Evolutionary conservation across 257 asterid species (phyloP).

Genomic region (Solanum medicagineum): DNA sequence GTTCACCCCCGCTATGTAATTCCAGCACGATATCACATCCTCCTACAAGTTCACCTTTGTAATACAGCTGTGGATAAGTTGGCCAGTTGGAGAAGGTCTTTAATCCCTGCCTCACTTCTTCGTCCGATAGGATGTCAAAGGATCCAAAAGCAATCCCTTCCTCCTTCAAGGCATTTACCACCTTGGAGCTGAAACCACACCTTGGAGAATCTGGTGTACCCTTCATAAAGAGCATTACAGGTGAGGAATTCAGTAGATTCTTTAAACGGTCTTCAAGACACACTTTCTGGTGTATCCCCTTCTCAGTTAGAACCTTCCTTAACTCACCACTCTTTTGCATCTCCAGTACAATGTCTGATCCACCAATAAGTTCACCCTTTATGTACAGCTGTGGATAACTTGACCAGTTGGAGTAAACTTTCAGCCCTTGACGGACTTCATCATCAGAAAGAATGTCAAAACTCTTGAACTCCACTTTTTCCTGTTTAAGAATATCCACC

Average conservation of each 20-base stretch:
- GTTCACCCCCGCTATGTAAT: constrained; percentile 51
- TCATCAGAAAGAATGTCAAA: constrained; percentile 81
- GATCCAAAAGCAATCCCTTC: constrained; percentile 68
- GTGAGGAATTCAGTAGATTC: constrained; percentile 40
- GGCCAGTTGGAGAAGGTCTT: constrained; percentile 94
- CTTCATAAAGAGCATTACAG: constrained; percentile 79
- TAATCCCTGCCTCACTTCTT: constrained; percentile 89
- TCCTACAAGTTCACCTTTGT: constrained; percentile 88
- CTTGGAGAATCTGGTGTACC: constrained; percentile 75
- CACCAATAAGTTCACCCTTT: constrained; percentile 81
- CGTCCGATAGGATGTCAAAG: constrained; percentile 73
- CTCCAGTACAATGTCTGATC: constrained; percentile 95
- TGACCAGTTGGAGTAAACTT: constrained; percentile 93
- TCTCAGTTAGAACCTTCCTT: constrained; percentile 47
- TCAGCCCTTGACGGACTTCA: constrained; percentile 92
- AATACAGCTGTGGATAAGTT: constrained; percentile 85
- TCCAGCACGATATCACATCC: constrained; percentile 93
- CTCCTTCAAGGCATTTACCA: constrained; percentile 58
- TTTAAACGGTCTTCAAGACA: constrained; percentile 55
- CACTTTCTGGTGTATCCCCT: constrained; percentile 38
- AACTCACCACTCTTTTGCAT: constrained; percentile 99
- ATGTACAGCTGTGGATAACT: constrained; percentile 93
- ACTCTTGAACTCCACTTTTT: constrained; percentile 55
- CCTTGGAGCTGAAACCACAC: constrained; percentile 95
- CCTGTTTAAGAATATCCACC: constrained; percentile 69